Base-by-base conservation (phyloP, 2,329 filamentous ascomycete genomes). In the Aspergillus alliaceus region DNA sequence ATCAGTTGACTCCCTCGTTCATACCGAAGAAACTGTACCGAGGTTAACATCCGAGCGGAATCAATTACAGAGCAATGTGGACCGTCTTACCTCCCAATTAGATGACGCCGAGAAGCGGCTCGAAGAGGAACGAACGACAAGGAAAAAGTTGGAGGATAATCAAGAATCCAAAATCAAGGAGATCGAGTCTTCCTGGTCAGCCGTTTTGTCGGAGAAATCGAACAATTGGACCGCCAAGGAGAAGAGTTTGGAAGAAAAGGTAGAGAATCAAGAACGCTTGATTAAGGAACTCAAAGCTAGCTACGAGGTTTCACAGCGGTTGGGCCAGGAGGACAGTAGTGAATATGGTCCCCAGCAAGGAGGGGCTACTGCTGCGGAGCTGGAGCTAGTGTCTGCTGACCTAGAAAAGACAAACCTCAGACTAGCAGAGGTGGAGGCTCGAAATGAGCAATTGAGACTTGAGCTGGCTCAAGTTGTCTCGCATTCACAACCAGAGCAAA, bases 211-310 rank as follows among this genome's bases (percentile, higher is more conserved):
- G 56, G 95, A 99, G 80, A 97, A 96, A 77, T 89, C 91, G 67
- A 91, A 93, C 73, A 99, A 99, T 70, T 99, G 95, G 95, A 87
- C 90, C 53, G 88, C 93, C 8, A 97, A 96, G 72, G 95, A 99
- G 78, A 90, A 90, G 77, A 87, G 85, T 27, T 77, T 97, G 58
- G 92, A 96, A 69, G 93, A 98, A 66, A 98, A 97, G 77, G 82
- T 96, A 3, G 93, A 97, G 73, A 96, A 89, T 66, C 93, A 99
- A 71, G 95, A 99, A 49, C 87, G 92, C 6, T 77, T 99, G 37
- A 77, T 99, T 65, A 96, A 90, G 69, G 96, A 99, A 74, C 86
- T 98, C 71, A 98, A 97, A 77, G 95, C 95, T 25, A 97, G 88
- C 77, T 97, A 97, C 71, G 95, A 99, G 75, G 95, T 99, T 54